A percentile compares a stretch with the other conserved stretches of the same genome.
Conservation (phyloP, 202 grass and related monocot genomes). For the Zizania palustris region DNA sequence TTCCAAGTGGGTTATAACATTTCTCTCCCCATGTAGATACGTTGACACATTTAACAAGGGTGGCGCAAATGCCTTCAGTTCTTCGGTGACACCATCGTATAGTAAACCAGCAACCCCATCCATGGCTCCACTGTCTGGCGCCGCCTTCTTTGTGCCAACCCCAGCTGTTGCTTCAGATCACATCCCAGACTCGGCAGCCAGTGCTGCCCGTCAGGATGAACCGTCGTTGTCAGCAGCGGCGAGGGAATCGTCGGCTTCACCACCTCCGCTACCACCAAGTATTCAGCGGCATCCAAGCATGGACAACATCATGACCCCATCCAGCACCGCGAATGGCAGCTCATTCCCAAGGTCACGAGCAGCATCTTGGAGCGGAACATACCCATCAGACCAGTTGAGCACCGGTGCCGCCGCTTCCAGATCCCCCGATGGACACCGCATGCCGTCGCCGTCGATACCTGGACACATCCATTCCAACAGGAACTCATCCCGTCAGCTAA, state of each 20-base stretch:
- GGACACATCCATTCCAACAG: slow-evolving; percentile 29
- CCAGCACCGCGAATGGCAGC: slow-evolving; percentile 35
- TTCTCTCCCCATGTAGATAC: slow-evolving; percentile 53
- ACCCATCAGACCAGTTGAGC: slow-evolving; percentile 40
- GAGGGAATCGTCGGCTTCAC: slow-evolving; percentile 44
- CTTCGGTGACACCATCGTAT: slow-evolving; percentile 35
- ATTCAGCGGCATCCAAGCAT: slow-evolving; percentile 64
- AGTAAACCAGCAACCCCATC: slow-evolving; percentile 59
- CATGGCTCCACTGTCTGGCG: slow-evolving; percentile 49
- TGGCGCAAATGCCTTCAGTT: slow-evolving; percentile 40
- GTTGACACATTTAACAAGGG: slow-evolving; percentile 98
- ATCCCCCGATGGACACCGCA: slow-evolving; percentile 33
- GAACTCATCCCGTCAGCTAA: slow-evolving; percentile 40
- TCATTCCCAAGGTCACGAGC: slow-evolving; percentile 55
- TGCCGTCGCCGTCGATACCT: slow-evolving; percentile 37
- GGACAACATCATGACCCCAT: slow-evolving; percentile 58
- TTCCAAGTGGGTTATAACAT: not conserved
- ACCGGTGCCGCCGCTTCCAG: slow-evolving; percentile 11
- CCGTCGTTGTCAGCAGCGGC: slow-evolving; percentile 29
- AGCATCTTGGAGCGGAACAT: slow-evolving; percentile 72
- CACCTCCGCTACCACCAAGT: slow-evolving; percentile 36
- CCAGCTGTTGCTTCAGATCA: slow-evolving; percentile 41
- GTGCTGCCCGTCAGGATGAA: slow-evolving; percentile 16
- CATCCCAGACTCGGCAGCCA: slow-evolving; percentile 22
- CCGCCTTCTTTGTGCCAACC: slow-evolving; percentile 77